Evolutionary conservation across 2,329 filamentous ascomycete species (phyloP).

Genomic region (Biscogniauxia marginata): DNA sequence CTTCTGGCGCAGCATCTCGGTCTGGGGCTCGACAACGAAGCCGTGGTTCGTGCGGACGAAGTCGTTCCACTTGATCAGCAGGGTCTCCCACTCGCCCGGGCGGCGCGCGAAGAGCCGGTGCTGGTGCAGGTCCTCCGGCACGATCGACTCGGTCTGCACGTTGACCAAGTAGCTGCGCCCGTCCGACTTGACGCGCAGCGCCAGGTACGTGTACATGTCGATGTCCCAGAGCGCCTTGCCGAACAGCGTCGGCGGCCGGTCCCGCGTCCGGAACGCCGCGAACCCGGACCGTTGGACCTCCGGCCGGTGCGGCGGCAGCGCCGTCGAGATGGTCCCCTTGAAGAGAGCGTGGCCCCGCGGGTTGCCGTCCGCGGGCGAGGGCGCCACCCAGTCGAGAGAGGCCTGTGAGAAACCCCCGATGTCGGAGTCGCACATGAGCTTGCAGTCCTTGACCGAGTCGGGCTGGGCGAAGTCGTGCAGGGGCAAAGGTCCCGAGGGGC

Average conservation of each 20-base stretch:
- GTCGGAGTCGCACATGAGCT: constrained; percentile 82
- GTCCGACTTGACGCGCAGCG: constrained; percentile 84
- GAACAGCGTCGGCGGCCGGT: constrained; percentile 76
- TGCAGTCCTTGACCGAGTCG: constrained; percentile 52
- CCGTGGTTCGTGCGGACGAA: constrained; percentile 96
- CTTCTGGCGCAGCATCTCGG: constrained; percentile 82
- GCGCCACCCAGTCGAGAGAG: constrained; percentile 45
- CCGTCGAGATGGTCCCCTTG: constrained; percentile 83
- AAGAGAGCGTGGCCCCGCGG: constrained; percentile 66
- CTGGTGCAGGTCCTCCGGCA: constrained; percentile 94
- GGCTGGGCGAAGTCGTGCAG: constrained; percentile 62
- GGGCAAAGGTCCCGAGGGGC: constrained; percentile 60
- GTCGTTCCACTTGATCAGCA: constrained; percentile 86
- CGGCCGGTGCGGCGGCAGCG: constrained; percentile 73
- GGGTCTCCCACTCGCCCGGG: constrained; percentile 89
- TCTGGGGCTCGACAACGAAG: constrained; percentile 87
- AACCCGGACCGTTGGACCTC: constrained; percentile 79
- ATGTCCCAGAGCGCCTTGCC: constrained; percentile 85
- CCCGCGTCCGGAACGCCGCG: constrained; percentile 83
- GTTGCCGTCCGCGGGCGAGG: constrained; percentile 18
- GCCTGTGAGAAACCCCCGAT: constrained; percentile 83
- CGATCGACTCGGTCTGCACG: constrained; percentile 89
- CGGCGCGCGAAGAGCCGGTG: constrained; percentile 79
- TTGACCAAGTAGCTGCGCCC: constrained; percentile 93
- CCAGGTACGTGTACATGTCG: constrained; percentile 84